These are phyloP conservation scores for Fusarium guadeloupense DNA, from an alignment of 2,329 filamentous ascomycete genomes.

Conservation along the genomic window DNA sequence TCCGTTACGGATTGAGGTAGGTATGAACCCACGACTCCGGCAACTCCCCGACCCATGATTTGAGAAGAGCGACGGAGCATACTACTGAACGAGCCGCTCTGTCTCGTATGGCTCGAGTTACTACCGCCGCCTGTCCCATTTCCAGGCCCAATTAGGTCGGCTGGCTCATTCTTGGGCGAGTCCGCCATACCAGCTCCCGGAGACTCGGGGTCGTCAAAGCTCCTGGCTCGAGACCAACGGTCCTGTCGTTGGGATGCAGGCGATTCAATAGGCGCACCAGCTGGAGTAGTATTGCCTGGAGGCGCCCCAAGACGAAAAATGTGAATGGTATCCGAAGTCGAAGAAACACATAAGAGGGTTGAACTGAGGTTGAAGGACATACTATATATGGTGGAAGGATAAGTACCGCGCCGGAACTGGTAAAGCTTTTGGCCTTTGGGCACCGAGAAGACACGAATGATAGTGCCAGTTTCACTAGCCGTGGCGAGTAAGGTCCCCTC, in stretches of 20 bases:
- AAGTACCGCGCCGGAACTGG: constrained; percentile 94
- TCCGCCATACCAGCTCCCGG: constrained; percentile 59
- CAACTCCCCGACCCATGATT: constrained; percentile 88
- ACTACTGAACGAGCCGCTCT: constrained; percentile 84
- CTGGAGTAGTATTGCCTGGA: constrained; percentile 50
- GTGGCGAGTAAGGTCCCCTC: constrained; percentile 93
- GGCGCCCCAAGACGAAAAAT: constrained; percentile 82
- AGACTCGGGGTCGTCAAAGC: constrained; percentile 58
- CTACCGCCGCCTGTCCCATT: constrained; percentile 41
- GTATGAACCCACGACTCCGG: constrained; percentile 89
- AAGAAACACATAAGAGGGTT: constrained; percentile 93
- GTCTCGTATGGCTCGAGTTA: constrained; percentile 52
- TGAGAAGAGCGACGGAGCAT: constrained; percentile 95
- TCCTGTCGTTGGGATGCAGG: constrained; percentile 56
- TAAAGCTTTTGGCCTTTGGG: constrained; percentile 92
- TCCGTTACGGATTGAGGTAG: constrained; percentile 93
- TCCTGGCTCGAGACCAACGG: constrained; percentile 63
- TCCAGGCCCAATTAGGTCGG: constrained; percentile 49
- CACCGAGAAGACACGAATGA: constrained; percentile 94
- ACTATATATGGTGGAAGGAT: constrained; percentile 95
- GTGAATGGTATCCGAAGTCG: constrained; percentile 94
- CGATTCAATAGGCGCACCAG: constrained; percentile 50
- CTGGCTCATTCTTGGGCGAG: constrained; percentile 61
- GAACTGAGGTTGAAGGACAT: constrained; percentile 98
- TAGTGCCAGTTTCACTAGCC: constrained; percentile 95